A percentile compares a stretch with the other conserved stretches of the same genome.
Conservation (phyloP, 805 yeast species). For the Nakazawaea holstii region DNA sequence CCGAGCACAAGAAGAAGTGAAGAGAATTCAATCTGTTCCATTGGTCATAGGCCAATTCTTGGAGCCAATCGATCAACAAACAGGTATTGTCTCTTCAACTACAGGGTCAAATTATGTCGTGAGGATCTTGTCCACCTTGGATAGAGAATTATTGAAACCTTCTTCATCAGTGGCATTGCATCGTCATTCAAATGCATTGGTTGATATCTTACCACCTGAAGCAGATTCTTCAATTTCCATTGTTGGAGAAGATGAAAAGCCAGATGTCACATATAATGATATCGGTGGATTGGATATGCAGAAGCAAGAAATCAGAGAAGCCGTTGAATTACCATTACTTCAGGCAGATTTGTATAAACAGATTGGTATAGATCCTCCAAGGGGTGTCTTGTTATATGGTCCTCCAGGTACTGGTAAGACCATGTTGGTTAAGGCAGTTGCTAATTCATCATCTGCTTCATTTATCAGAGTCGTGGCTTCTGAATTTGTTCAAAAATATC, state of each 20-base stretch:
- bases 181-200: slow-evolving; percentile 97
- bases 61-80: slow-evolving; percentile 94
- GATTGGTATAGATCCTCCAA: slow-evolving; percentile 98
- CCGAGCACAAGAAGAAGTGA: slow-evolving; percentile 97
- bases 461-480: slow-evolving; percentile 97
- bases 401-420: slow-evolving; percentile 99
- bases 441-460: slow-evolving; percentile 91
- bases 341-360: slow-evolving; percentile 95
- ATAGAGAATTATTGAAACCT: slow-evolving; percentile 89
- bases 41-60: slow-evolving; percentile 96
- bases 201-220: slow-evolving; percentile 96
- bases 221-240: slow-evolving; percentile 96
- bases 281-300: slow-evolving; percentile 99
- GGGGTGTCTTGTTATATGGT: slow-evolving; percentile 96
- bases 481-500: slow-evolving; percentile 95
- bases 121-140: slow-evolving; percentile 88
- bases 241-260: slow-evolving; percentile 90
- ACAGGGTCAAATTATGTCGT: slow-evolving; percentile 98
- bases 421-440: slow-evolving; percentile 98
- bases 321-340: slow-evolving; percentile 93
- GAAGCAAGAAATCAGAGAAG: slow-evolving; percentile 97
- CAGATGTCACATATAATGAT: slow-evolving; percentile 91
- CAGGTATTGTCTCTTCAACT: slow-evolving; percentile 95
- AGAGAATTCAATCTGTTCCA: slow-evolving; percentile 95
- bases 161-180: slow-evolving; percentile 95